Conservation (phyloP, 2,329 filamentous ascomycete genomes). For the Fusarium cicatricum region DNA sequence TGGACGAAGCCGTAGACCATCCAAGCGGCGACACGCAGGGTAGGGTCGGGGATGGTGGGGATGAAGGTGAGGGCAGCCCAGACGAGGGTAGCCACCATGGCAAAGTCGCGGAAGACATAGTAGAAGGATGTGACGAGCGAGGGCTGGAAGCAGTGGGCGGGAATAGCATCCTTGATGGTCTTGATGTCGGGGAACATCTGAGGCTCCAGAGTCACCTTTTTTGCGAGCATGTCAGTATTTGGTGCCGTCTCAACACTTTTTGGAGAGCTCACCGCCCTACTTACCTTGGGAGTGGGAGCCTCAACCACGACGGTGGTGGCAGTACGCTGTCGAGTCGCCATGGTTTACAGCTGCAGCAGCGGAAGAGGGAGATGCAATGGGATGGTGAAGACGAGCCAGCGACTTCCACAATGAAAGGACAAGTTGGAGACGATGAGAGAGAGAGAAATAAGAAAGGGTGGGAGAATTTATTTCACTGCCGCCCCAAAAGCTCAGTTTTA, state of each 20-base stretch:
- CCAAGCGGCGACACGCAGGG: constrained; percentile 60
- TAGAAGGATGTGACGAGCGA: constrained; percentile 59
- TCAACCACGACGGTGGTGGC: constrained; percentile 36
- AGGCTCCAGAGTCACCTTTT: constrained; percentile 31
- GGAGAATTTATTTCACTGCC: background rate
- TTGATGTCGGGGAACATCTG: constrained; percentile 43
- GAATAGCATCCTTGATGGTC: constrained; percentile 58
- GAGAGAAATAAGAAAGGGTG: constrained; percentile 1
- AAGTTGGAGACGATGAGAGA: constrained; percentile 1
- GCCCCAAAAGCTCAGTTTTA: background rate
- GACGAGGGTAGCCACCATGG: constrained; percentile 57
- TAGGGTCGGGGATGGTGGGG: constrained; percentile 55
- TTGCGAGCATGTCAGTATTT: background rate
- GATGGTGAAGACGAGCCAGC: constrained; percentile 3
- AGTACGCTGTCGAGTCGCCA: constrained; percentile 41
- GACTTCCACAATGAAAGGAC: background rate
- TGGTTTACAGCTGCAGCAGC: constrained; percentile 12
- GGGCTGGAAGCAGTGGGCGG: constrained; percentile 68
- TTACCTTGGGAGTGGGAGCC: constrained; percentile 23
- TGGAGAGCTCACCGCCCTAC: background rate
- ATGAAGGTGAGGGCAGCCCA: constrained; percentile 64
- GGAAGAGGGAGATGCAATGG: background rate
- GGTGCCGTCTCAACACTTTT: background rate
- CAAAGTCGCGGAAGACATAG: constrained; percentile 65
- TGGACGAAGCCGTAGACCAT: constrained; percentile 68